phyloP scores from a whole-genome alignment of 176 grass and related monocot genomes.

The Hordeum marinum region DNA sequence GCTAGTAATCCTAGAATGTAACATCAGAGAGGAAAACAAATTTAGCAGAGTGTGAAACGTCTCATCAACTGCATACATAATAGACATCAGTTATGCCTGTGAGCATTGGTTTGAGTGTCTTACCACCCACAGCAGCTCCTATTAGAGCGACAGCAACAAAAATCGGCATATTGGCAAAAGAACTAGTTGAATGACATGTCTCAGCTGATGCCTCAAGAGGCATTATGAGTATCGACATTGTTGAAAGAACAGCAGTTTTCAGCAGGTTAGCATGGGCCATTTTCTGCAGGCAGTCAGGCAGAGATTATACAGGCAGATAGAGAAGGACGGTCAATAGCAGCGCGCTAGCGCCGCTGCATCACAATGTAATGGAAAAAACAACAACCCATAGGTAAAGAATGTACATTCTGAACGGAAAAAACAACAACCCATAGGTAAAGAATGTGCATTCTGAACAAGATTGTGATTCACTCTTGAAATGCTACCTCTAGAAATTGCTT shows the following conservation, averaged over 20 bases:
- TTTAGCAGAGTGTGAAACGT: not conserved
- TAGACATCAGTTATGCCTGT: not conserved
- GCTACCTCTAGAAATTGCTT: not conserved
- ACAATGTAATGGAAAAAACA: not conserved
- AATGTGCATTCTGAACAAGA: not conserved
- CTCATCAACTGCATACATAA: not conserved
- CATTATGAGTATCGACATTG: slow-evolving; percentile 30
- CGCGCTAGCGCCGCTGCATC: not conserved
- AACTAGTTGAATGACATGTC: slow-evolving; percentile 34
- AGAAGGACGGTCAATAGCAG: not conserved
- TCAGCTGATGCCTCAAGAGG: slow-evolving; percentile 51
- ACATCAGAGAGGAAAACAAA: not conserved
- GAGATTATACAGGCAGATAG: slow-evolving; percentile 1
- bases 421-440: not conserved
- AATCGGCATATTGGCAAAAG: slow-evolving; percentile 55
- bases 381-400: not conserved
- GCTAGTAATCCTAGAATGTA: slow-evolving; percentile 45
- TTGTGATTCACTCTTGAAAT: not conserved
- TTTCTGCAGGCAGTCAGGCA: slow-evolving; percentile 35
- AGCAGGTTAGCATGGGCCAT: slow-evolving; percentile 1
- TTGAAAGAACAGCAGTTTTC: slow-evolving; percentile 35
- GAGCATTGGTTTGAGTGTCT: not conserved
- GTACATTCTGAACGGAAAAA: not conserved
- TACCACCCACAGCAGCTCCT: slow-evolving; percentile 57
- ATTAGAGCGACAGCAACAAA: slow-evolving; percentile 57